Evolutionary conservation across 768 basidiomycete genomes (phyloP).

Genomic region (Mycena haematopus): DNA sequence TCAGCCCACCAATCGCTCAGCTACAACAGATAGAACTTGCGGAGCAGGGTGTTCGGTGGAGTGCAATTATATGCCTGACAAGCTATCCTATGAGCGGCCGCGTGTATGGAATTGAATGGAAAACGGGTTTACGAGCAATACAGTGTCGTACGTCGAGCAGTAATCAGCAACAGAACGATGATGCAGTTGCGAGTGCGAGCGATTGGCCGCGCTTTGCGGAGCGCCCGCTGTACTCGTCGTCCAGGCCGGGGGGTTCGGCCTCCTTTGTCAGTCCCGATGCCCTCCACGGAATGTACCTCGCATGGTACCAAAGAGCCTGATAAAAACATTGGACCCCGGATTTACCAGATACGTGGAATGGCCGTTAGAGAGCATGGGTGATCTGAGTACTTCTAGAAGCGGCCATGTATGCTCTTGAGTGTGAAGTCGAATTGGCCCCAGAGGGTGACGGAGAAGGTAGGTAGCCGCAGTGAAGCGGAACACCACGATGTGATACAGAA

Average conservation of each 20-base stretch:
- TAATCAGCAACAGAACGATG: slow-evolving; percentile 4
- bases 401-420: too few species aligned
- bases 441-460: too few species aligned
- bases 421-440: too few species aligned
- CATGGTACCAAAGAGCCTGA: too few species aligned
- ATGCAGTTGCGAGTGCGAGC: background rate
- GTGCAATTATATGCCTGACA: background rate
- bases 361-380: too few species aligned
- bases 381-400: too few species aligned
- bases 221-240: background rate
- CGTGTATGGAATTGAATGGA: slow-evolving; percentile 12
- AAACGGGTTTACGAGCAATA: background rate
- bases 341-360: too few species aligned
- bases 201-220: background rate
- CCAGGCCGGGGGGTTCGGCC: background rate
- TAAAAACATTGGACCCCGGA: too few species aligned
- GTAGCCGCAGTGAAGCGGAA: too few species aligned
- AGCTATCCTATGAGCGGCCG: background rate
- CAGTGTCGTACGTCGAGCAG: background rate
- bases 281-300: background rate
- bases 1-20: background rate
- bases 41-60: background rate
- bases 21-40: background rate
- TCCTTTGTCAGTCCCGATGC: background rate
- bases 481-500: too few species aligned